phyloP scores from a whole-genome alignment of 2,329 filamentous ascomycete genomes.

The Neurospora crassa region DNA sequence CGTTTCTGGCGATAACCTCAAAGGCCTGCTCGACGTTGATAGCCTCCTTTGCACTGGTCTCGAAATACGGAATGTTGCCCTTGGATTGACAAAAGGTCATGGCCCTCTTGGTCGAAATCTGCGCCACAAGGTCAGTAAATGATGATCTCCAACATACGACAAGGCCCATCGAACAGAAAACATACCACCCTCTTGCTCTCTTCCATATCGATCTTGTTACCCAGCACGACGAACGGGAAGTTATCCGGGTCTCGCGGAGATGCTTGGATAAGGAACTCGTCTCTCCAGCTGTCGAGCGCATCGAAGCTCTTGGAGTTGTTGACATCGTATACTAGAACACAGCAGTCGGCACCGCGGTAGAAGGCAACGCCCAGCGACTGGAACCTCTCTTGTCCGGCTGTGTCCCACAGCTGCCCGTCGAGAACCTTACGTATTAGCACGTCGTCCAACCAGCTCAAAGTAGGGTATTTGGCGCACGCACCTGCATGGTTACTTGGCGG shows the following conservation, averaged over 20 bases:
- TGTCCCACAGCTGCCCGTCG: slow-evolving; percentile 77
- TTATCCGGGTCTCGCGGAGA: slow-evolving; percentile 93
- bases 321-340: slow-evolving; percentile 94
- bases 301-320: slow-evolving; percentile 99
- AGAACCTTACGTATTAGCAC: slow-evolving; percentile 10
- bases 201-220: slow-evolving; percentile 98
- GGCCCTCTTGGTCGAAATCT: slow-evolving; percentile 91
- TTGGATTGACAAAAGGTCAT: slow-evolving; percentile 98
- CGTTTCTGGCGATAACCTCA: slow-evolving; percentile 90
- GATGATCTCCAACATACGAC: neutral
- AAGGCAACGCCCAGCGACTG: slow-evolving; percentile 96
- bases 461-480: slow-evolving; percentile 7
- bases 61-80: slow-evolving; percentile 95
- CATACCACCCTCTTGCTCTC: slow-evolving; percentile 88
- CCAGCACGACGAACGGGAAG: slow-evolving; percentile 95
- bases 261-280: slow-evolving; percentile 96
- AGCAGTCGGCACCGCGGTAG: slow-evolving; percentile 95
- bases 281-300: slow-evolving; percentile 94
- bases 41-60: slow-evolving; percentile 97
- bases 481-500: slow-evolving; percentile 92
- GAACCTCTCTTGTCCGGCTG: slow-evolving; percentile 92
- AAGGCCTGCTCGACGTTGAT: slow-evolving; percentile 87
- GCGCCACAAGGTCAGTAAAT: slow-evolving; percentile 13
- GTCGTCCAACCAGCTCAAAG: neutral
- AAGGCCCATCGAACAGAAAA: slow-evolving; percentile 4